Percentiles rank a stretch among this genome's conserved stretches.
Conservation (phyloP, 2,329 filamentous ascomycete genomes). For the Trichoderma endophyticum region DNA sequence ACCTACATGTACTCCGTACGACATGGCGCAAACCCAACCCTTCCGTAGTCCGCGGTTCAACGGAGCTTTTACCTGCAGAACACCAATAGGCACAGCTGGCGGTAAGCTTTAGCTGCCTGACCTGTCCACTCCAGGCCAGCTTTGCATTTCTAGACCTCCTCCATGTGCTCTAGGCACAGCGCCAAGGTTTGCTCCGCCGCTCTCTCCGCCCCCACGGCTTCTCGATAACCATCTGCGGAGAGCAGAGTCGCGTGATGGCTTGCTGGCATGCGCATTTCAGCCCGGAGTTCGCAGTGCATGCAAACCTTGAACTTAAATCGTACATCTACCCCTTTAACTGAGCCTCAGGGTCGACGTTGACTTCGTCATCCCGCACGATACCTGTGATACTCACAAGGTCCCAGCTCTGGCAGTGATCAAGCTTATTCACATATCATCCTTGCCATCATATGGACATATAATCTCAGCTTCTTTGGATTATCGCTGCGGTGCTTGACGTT, state of each 20-base stretch:
- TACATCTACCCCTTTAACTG: background rate
- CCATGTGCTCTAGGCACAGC: background rate
- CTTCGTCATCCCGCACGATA: background rate
- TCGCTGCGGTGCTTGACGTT: background rate
- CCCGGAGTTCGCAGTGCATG: background rate
- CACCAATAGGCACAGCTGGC: background rate
- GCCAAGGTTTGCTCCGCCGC: constrained; percentile 12
- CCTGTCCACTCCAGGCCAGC: background rate
- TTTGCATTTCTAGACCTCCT: background rate
- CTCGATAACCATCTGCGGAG: constrained; percentile 2
- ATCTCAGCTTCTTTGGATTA: background rate
- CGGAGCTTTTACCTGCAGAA: background rate
- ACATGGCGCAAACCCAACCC: background rate
- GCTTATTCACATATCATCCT: background rate
- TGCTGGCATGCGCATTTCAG: background rate
- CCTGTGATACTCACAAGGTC: background rate
- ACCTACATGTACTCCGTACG: background rate
- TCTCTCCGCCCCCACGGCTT: constrained; percentile 1
- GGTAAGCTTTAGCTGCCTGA: background rate
- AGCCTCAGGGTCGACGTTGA: background rate
- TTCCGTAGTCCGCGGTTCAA: background rate
- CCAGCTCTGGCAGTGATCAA: background rate
- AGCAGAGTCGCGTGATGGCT: constrained; percentile 4
- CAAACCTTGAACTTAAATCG: background rate
- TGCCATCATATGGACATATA: background rate